Conservation (phyloP, 2,329 filamentous ascomycete genomes). For the Clonostachys rhizophaga region DNA sequence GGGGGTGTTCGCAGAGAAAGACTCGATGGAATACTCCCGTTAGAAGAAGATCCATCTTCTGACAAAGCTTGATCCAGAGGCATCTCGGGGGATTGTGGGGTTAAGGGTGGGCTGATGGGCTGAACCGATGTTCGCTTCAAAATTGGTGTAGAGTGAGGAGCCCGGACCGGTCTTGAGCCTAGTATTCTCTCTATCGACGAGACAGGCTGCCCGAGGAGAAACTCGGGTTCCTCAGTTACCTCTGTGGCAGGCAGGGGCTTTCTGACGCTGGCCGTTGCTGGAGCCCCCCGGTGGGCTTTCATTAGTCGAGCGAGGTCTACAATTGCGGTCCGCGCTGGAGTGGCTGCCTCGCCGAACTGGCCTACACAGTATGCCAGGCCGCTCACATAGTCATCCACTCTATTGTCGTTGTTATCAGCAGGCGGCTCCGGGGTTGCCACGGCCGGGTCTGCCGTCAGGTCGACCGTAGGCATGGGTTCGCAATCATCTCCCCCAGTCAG, state of each 20-base stretch:
- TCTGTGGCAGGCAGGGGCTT: constrained; percentile 24
- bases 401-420: constrained; percentile 1
- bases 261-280: constrained; percentile 4
- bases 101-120: no score
- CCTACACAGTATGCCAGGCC: constrained; percentile 25
- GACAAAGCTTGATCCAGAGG: no score
- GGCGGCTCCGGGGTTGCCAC: no score
- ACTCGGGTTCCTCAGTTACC: neutral
- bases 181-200: neutral
- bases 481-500: neutral
- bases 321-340: constrained; percentile 15
- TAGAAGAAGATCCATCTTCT: no score
- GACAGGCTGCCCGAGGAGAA: neutral
- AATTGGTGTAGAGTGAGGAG: no score
- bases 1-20: no score
- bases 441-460: no score
- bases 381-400: constrained; percentile 7
- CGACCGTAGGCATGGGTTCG: no score
- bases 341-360: constrained; percentile 17
- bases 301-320: constrained; percentile 12
- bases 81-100: no score
- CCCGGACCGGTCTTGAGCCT: neutral
- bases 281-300: neutral
- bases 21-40: no score
- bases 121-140: no score